Evolutionary conservation across 108 stramenopile genomes (phyloP).

Genomic region (Nitzschia inconspicua): DNA sequence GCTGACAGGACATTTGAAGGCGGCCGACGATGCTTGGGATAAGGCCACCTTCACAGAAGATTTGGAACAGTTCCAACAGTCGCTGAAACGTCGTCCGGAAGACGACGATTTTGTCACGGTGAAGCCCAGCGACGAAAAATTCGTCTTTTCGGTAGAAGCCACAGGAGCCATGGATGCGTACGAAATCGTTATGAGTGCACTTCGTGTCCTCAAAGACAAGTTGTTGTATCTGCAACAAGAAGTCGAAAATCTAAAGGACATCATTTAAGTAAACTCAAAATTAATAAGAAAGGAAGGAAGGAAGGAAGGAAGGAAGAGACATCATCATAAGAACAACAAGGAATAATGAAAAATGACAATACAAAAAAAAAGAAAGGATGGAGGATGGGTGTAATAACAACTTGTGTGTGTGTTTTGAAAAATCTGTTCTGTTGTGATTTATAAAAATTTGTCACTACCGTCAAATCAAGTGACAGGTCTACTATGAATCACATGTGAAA

Average conservation of each 20-base stretch:
- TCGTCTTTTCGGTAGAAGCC: conserved; percentile 86
- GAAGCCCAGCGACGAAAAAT: conserved; percentile 55
- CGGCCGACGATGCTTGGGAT: conserved; percentile 79
- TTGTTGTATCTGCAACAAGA: conserved; percentile 76
- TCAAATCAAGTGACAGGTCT: too few relatives aligned
- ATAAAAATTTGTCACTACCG: too few relatives aligned
- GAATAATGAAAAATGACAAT: too few relatives aligned
- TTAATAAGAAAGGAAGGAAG: too few relatives aligned
- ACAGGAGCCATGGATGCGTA: conserved; percentile 89
- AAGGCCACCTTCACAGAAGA: conserved; percentile 85
- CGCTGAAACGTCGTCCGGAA: conserved; percentile 78
- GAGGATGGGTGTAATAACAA: too few relatives aligned
- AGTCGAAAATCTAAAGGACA: conserved; percentile 85
- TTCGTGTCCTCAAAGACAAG: conserved; percentile 78
- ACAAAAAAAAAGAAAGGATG: too few relatives aligned
- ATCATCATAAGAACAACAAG: too few relatives aligned
- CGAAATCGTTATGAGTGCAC: conserved; percentile 69
- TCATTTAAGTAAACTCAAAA: too few relatives aligned
- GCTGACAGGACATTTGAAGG: conserved; percentile 61
- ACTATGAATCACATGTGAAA: too few relatives aligned
- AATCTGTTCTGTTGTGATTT: too few relatives aligned
- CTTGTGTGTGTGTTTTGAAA: too few relatives aligned
- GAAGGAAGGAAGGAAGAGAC: too few relatives aligned
- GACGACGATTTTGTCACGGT: conserved; percentile 86
- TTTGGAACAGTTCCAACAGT: conserved; percentile 58